A percentile compares a stretch with the other conserved stretches of the same genome.
Evolutionary conservation across 2,329 filamentous ascomycete species (phyloP).

Genomic region (Ascochyta viciae-villosae): DNA sequence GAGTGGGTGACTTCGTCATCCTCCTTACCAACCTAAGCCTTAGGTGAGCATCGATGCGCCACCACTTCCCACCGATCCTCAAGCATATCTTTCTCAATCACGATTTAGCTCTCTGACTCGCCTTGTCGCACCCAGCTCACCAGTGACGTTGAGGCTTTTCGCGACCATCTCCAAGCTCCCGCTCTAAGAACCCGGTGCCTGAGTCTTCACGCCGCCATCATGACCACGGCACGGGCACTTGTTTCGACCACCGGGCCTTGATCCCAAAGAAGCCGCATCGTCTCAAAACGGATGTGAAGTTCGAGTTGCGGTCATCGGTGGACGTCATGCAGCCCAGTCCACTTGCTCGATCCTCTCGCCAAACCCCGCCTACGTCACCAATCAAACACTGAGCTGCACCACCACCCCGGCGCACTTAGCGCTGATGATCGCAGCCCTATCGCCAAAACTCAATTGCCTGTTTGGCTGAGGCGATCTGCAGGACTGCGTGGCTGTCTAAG

Average conservation of each 20-base stretch:
- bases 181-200: neutral
- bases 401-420: neutral
- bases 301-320: neutral
- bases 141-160: neutral
- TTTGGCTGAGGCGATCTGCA: neutral
- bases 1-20: neutral
- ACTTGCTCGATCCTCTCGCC: neutral
- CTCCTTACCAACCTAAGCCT: neutral
- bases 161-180: neutral
- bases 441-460: slow-evolving; percentile 2
- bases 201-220: neutral
- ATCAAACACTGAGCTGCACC: slow-evolving; percentile 2
- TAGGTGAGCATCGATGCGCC: neutral
- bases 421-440: slow-evolving; percentile 1
- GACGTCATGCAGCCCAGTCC: slow-evolving; percentile 8
- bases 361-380: slow-evolving; percentile 12
- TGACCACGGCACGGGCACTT: slow-evolving; percentile 1
- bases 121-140: neutral
- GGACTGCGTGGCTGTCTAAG: neutral
- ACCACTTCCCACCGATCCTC: neutral
- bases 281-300: neutral
- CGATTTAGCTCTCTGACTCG: neutral
- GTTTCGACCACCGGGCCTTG: neutral
- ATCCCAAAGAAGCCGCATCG: neutral
- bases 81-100: neutral